These are phyloP conservation scores for Leccinum variicolor DNA, from an alignment of 768 basidiomycete species.

Conservation along the genomic window DNA sequence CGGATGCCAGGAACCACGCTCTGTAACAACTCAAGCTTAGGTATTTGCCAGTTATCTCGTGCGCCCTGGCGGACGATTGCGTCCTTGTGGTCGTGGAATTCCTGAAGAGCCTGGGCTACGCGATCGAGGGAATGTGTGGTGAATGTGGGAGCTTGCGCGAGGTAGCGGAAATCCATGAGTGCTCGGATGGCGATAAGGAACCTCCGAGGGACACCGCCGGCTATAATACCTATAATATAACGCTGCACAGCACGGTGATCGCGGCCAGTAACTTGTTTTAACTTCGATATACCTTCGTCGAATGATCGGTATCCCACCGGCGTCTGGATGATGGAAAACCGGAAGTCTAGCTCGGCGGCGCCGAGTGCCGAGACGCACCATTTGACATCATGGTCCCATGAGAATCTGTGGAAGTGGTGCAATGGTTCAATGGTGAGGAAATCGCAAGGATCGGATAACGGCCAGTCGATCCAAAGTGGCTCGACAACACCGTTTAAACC, in stretches of 20 bases:
- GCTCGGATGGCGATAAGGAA: neutral
- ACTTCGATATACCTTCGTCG: neutral
- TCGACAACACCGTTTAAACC: neutral
- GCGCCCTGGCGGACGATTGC: neutral
- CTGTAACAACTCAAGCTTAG: neutral
- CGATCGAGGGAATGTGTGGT: neutral
- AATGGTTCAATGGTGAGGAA: neutral
- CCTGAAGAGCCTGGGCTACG: neutral
- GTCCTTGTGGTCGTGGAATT: neutral
- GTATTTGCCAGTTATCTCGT: neutral
- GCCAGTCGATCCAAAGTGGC: neutral
- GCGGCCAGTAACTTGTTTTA: neutral
- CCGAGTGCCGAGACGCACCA: neutral
- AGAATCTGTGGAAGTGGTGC: conserved; percentile 1
- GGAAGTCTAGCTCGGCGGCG: neutral
- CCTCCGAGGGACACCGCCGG: neutral
- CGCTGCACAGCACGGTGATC: neutral
- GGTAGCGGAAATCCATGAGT: neutral
- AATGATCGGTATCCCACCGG: neutral
- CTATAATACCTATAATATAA: neutral
- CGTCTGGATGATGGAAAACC: neutral
- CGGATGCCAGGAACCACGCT: neutral
- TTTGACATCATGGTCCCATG: neutral
- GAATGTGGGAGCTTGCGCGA: neutral
- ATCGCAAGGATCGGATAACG: neutral